These are phyloP conservation scores for Metarhizium robertsii DNA, from an alignment of 2,329 filamentous ascomycete genomes.

Conservation along the genomic window DNA sequence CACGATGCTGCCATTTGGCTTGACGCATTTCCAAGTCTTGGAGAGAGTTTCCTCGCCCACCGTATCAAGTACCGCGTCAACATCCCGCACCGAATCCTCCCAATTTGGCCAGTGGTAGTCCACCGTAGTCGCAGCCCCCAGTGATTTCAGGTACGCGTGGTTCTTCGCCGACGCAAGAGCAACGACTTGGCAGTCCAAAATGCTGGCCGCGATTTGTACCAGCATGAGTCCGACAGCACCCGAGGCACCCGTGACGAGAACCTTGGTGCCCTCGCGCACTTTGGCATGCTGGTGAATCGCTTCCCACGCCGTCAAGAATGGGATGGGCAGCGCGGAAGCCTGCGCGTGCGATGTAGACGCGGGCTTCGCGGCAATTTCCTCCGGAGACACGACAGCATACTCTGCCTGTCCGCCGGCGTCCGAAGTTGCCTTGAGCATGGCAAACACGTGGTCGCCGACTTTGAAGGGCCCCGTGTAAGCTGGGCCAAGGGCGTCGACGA, in stretches of 20 bases:
- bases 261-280: constrained; percentile 6
- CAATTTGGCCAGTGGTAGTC: constrained; percentile 17
- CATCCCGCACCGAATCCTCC: constrained; percentile 11
- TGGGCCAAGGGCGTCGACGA: constrained; percentile 16
- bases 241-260: constrained; percentile 21
- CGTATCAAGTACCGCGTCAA: constrained; percentile 23
- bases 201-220: constrained; percentile 18
- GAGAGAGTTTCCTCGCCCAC: constrained; percentile 18
- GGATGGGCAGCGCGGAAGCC: constrained; percentile 22
- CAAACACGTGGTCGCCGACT: constrained; percentile 16
- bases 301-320: constrained; percentile 21
- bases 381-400: constrained; percentile 12
- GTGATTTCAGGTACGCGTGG: constrained; percentile 7
- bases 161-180: constrained; percentile 18
- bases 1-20: constrained; percentile 19
- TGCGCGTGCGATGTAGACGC: constrained; percentile 11
- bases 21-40: constrained; percentile 20
- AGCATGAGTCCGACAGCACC: constrained; percentile 20
- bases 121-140: constrained; percentile 15
- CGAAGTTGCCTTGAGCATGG: constrained; percentile 15
- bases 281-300: constrained; percentile 13
- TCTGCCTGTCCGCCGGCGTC: constrained; percentile 18
- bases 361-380: constrained; percentile 14
- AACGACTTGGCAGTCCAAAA: constrained; percentile 15
- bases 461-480: constrained; percentile 11